Evolutionary conservation across 805 yeast species (phyloP).

Genomic region (Kuraishia capsulata): DNA sequence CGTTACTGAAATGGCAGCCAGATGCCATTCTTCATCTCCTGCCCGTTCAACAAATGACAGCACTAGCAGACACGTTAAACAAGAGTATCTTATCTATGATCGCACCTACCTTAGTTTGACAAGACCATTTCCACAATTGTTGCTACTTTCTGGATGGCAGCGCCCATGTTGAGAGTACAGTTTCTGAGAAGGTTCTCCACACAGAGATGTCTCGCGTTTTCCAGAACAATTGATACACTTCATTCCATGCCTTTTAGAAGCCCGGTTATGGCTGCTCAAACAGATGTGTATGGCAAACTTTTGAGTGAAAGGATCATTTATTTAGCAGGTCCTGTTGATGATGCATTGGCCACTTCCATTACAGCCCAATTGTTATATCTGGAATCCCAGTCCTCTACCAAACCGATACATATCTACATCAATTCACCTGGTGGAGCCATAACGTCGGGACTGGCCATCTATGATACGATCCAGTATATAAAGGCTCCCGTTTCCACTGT

Average conservation of each 20-base stretch:
- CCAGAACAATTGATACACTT: no score
- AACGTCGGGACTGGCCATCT: conserved; percentile 23
- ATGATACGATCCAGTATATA: conserved; percentile 25
- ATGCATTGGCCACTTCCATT: conserved; percentile 8
- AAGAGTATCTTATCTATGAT: no score
- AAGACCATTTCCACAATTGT: no score
- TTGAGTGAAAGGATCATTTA: conserved; percentile 8
- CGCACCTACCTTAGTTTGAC: no score
- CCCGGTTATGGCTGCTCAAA: not conserved
- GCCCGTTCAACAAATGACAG: no score
- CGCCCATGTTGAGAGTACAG: no score
- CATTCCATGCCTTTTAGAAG: not conserved
- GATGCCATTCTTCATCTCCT: no score
- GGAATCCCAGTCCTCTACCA: conserved; percentile 13
- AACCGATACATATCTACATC: conserved; percentile 15
- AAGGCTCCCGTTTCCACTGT: conserved; percentile 22
- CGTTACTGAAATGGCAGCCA: no score
- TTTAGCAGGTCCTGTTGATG: conserved; percentile 9
- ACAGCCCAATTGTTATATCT: conserved; percentile 12
- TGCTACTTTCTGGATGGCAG: no score
- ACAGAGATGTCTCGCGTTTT: no score
- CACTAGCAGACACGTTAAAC: no score
- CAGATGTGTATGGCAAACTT: conserved; percentile 7
- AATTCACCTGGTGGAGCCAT: conserved; percentile 25
- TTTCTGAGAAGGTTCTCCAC: no score